Percentiles rank a stretch among this genome's conserved stretches.
Evolutionary conservation across 257 asterid species (phyloP).

Genomic region (Haberlea rhodopensis): DNA sequence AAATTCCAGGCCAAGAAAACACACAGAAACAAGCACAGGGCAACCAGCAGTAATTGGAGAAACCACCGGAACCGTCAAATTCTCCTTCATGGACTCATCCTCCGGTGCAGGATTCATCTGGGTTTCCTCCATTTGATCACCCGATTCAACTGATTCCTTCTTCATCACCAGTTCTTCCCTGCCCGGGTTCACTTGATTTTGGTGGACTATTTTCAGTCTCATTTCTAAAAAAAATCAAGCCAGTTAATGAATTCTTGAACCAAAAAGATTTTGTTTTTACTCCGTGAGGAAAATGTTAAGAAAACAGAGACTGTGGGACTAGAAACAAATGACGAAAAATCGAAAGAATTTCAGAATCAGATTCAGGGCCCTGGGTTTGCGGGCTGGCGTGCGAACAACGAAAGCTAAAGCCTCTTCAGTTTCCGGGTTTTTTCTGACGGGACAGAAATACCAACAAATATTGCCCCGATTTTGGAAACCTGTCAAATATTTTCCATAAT

Average conservation of each 20-base stretch:
- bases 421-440: constrained; percentile 1
- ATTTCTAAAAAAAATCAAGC: constrained; percentile 32
- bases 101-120: constrained; percentile 21
- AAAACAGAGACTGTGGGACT: not conserved
- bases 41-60: constrained; percentile 25
- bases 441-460: too few relatives aligned
- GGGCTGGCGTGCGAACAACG: not conserved
- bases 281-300: not conserved
- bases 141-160: constrained; percentile 30
- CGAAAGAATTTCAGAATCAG: not conserved
- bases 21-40: constrained; percentile 40
- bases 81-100: constrained; percentile 30
- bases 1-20: constrained; percentile 15
- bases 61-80: constrained; percentile 24
- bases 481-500: not conserved
- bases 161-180: constrained; percentile 32
- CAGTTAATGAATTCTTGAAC: not conserved
- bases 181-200: constrained; percentile 45
- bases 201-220: constrained; percentile 75
- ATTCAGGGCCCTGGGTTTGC: not conserved
- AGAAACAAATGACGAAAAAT: not conserved
- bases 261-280: not conserved
- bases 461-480: not conserved
- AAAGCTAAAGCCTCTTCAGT: not conserved
- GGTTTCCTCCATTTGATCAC: constrained; percentile 28